phyloP scores from a whole-genome alignment of 352 stramenopile species.

The Pythium coloratum region DNA sequence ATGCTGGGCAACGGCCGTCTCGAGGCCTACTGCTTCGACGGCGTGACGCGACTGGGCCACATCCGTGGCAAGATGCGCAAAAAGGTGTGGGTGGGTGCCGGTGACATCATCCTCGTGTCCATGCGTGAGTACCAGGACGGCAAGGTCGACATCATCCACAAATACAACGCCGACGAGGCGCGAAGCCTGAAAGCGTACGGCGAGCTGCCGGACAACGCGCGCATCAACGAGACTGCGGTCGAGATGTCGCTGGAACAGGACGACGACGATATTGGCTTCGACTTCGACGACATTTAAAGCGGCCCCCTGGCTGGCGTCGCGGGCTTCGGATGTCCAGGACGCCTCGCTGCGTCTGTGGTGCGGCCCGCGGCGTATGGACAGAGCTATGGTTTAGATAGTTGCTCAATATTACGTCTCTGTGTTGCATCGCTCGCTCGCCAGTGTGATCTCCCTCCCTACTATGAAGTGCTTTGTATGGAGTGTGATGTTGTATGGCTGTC shows the following conservation, averaged over 20 bases:
- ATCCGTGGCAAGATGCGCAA: slow-evolving; percentile 99
- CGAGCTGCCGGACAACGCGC: slow-evolving; percentile 97
- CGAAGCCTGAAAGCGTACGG: slow-evolving; percentile 99
- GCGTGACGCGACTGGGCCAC: slow-evolving; percentile 96
- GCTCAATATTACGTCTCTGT: slow-evolving; percentile 12
- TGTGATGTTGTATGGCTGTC: not conserved
- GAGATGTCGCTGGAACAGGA: slow-evolving; percentile 86
- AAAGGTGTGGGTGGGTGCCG: slow-evolving; percentile 98
- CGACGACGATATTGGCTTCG: slow-evolving; percentile 89
- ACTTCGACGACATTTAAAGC: slow-evolving; percentile 90
- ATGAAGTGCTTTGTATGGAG: too few relatives aligned
- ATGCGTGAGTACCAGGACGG: slow-evolving; percentile 99
- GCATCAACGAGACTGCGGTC: slow-evolving; percentile 88
- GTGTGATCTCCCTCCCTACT: not conserved
- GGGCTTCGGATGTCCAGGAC: not conserved
- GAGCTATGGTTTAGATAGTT: slow-evolving; percentile 14
- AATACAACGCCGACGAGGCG: slow-evolving; percentile 98
- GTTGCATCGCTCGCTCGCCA: not conserved
- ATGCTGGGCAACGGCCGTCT: slow-evolving; percentile 99
- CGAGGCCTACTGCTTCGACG: slow-evolving; percentile 99
- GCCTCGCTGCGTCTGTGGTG: not conserved
- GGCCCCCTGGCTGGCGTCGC: not conserved
- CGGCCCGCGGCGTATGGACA: slow-evolving; percentile 2
- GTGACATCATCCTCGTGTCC: slow-evolving; percentile 99
- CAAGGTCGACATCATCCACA: slow-evolving; percentile 99